Conservation (phyloP, 306 rosid species). For the Mimosa bimucronata region DNA sequence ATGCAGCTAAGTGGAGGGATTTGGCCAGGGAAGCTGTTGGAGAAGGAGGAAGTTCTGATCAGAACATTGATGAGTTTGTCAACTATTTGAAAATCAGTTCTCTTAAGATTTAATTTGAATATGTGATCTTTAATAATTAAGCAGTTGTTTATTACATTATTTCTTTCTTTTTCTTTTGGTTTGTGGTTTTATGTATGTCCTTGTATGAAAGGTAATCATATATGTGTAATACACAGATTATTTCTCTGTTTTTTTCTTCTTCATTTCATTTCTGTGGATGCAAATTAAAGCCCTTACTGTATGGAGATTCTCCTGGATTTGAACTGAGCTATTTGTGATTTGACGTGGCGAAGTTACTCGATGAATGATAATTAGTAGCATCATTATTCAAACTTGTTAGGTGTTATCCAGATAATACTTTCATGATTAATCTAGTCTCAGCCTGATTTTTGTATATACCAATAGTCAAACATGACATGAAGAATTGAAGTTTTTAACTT, state of each 20-base stretch:
- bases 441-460: too few relatives aligned
- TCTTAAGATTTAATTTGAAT: background rate
- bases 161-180: too few relatives aligned
- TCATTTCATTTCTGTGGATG: too few relatives aligned
- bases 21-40: background rate
- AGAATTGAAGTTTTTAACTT: background rate
- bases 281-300: too few relatives aligned
- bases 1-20: background rate
- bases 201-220: background rate
- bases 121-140: background rate
- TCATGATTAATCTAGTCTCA: too few relatives aligned
- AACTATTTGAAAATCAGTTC: background rate
- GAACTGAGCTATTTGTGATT: background rate
- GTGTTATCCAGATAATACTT: background rate
- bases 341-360: background rate
- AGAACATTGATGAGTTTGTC: background rate
- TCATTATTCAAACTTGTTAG: background rate
- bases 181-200: background rate
- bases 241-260: too few relatives aligned
- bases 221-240: too few relatives aligned
- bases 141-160: background rate
- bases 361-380: too few relatives aligned
- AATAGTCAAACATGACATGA: background rate
- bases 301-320: too few relatives aligned
- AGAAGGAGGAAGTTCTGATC: background rate